phyloP scores from a whole-genome alignment of 164 flowering plant species.

The Liquidambar formosana region DNA sequence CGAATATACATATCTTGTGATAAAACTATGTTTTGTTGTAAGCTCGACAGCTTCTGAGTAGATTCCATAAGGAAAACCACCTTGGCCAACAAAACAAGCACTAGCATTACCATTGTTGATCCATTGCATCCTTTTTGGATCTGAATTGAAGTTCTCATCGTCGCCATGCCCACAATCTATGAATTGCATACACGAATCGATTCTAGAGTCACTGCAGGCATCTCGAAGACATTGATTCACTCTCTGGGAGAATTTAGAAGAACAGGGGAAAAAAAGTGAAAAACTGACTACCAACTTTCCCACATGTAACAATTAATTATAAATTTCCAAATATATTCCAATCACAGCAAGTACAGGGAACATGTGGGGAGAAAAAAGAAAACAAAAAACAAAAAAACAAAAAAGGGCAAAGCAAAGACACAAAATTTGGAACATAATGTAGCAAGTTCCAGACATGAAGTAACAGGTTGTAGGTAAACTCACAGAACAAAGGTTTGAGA shows the following conservation, averaged over 20 bases:
- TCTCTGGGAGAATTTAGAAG: slow-evolving; percentile 41
- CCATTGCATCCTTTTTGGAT: slow-evolving; percentile 38
- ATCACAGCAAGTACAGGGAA: too few relatives aligned
- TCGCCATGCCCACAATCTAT: slow-evolving; percentile 73
- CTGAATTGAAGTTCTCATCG: not conserved
- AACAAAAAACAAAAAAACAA: too few relatives aligned
- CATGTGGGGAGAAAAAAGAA: too few relatives aligned
- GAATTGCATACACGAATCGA: slow-evolving; percentile 30
- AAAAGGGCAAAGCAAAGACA: too few relatives aligned
- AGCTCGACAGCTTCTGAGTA: slow-evolving; percentile 60
- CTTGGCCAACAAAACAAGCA: slow-evolving; percentile 45
- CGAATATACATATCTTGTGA: slow-evolving; percentile 68
- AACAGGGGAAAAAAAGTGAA: too few relatives aligned
- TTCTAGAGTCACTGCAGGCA: slow-evolving; percentile 42
- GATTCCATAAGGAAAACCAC: slow-evolving; percentile 62
- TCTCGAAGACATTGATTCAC: slow-evolving; percentile 84
- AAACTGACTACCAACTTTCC: too few relatives aligned
- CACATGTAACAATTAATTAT: too few relatives aligned
- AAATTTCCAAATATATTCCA: too few relatives aligned
- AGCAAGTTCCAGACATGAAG: too few relatives aligned
- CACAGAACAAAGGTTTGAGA: too few relatives aligned
- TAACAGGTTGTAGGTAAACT: too few relatives aligned
- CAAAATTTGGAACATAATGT: too few relatives aligned
- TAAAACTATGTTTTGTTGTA: slow-evolving; percentile 35
- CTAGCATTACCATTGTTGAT: slow-evolving; percentile 27